Base-by-base conservation (phyloP, 306 rosid genomes). In the Cicer yamashitae region DNA sequence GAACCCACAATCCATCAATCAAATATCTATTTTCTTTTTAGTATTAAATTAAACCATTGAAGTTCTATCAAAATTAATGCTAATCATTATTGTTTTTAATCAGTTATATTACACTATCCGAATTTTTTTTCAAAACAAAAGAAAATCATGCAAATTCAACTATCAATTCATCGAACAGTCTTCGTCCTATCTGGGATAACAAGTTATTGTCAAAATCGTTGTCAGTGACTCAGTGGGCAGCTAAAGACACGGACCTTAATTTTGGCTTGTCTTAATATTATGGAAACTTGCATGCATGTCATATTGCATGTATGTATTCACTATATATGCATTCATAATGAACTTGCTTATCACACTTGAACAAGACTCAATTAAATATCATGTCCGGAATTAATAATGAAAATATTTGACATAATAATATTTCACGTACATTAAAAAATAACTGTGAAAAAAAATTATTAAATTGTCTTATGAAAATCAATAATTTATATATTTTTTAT, bases 161-260 rank as follows among this genome's bases (percentile, higher is more conserved):
- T 25, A 25, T 25, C 34, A 25, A 25, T 25, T 25, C 34, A 6
- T 71, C 17, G 51, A 79, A 79, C 46, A 17, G 59, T 66, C 15
- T 66, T 79, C 10, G 14, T 41, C 40, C 46, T 25, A 67, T 73
- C 53, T 20, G n/a, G n/a, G 71, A 47, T 65, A 30, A 56, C 52
- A 65, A 79, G 71, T 59, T n/a, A 2, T 54, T 72, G 81, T 74
- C 83, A 79, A 84, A 68, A 81, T 81, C 67, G 22, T 73, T 75
- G 85, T 81, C 77, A 73, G 61, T 44, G 69, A 82, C 39, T 77
- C 77, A 60, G 71, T 45, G 70, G 67, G 78, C 68, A 78, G 59
- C 83, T 63, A 34, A 50, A 84, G 79, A 84, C 88, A 84, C 85
- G 88, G 88, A 69, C 88, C 88, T 64, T 74, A 68, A 68, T 84